phyloP scores from a whole-genome alignment of 257 asterid genomes.

The Oldenlandia corymbosa region DNA sequence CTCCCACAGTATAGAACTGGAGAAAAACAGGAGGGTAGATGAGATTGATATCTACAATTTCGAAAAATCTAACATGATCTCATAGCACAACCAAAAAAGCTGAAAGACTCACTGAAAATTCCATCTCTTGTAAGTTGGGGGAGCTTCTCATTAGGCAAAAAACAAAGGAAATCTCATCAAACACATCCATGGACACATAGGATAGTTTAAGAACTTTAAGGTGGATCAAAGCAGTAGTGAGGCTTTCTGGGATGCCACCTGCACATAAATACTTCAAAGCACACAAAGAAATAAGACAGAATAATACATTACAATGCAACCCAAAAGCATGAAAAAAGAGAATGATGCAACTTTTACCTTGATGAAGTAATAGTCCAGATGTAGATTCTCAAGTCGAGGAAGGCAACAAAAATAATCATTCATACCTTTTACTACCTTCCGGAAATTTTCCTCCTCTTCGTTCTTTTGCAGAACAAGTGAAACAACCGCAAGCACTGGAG shows the following conservation, averaged over 20 bases:
- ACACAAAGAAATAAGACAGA: not conserved
- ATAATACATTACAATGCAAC: not conserved
- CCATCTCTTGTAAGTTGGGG: slow-evolving; percentile 12
- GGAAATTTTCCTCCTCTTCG: not conserved
- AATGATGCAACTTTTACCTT: slow-evolving; percentile 12
- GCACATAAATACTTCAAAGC: slow-evolving; percentile 6
- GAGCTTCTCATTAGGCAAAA: slow-evolving; percentile 23
- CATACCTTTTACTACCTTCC: not conserved
- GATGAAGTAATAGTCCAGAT: slow-evolving; percentile 6
- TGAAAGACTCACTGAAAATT: slow-evolving; percentile 7
- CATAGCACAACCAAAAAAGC: not conserved
- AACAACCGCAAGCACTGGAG: slow-evolving; percentile 4
- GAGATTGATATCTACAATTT: not conserved
- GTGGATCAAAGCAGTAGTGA: not conserved
- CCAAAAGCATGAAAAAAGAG: not conserved
- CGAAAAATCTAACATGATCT: not conserved
- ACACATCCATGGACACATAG: slow-evolving; percentile 7
- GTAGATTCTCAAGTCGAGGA: slow-evolving; percentile 14
- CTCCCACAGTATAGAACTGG: not conserved
- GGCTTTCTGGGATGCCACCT: slow-evolving; percentile 12
- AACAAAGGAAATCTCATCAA: slow-evolving; percentile 1
- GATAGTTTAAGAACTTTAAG: slow-evolving; percentile 11
- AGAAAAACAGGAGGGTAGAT: not conserved
- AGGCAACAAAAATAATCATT: slow-evolving; percentile 2
- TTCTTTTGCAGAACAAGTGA: not conserved